Evolutionary conservation across 116 monocot genomes (phyloP), one percentile per base, ranked within the genome.

Genomic region (Posidonia oceanica): DNA sequence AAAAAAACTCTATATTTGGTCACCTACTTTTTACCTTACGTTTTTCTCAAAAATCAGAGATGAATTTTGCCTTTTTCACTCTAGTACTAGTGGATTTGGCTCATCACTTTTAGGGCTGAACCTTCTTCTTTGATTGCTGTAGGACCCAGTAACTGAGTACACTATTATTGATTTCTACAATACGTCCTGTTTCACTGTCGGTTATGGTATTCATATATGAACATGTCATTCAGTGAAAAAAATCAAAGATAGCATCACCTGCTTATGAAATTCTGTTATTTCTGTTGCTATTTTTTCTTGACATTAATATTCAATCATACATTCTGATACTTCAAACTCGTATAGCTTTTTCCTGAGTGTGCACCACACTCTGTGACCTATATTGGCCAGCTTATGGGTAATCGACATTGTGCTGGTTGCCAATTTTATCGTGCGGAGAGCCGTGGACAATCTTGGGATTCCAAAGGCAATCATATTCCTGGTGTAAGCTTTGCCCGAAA

Each of bases 331-430:
- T 57, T 69, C 3, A 36, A 53, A 53, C 4, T 38, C 38, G 12
- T 53, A 58, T 57, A 99, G 98, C 90, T 99, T 71, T 71, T 81
- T 57, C 86, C 99, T 57, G 91, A 90, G 48, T 91, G 90, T 81
- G 93, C 99, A 66, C 99, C 99, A 51, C 73, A 77, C 70, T 93
- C 99, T 73, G 88, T 99, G 72, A 75, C 80, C 63, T 99, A 90
- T 60, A 83, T 99, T 67, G 54, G 78, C 51, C 86, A 88, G 83
- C 73, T 99, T 36, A 63, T 93, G 63, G 68, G 70, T 62, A 71
- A 75, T 36, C 82, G 81, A 1, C 86, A 88, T 75, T 99, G 83
- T 78, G 83, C 79, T 66, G 91, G 99, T 54, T 99, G 99, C 72
- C 86, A 79, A 67, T 74, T 99, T 59, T 81, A 93, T 81, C 90